Conservation (phyloP, 2,329 filamentous ascomycete species). For the Monascus ruber region DNA sequence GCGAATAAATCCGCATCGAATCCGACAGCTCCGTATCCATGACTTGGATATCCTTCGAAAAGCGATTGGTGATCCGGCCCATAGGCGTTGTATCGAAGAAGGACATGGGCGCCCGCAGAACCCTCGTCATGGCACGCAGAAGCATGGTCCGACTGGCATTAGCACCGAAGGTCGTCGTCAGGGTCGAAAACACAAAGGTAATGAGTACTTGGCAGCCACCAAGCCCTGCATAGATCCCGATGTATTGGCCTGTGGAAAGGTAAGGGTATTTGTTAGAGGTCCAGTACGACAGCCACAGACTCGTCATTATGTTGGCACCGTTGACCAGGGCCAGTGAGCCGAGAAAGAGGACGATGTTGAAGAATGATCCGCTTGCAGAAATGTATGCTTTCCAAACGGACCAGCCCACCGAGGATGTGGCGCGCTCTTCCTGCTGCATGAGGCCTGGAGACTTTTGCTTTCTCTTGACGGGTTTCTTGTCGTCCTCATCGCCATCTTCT, state of each 20-base stretch:
- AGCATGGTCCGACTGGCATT: conserved; percentile 73
- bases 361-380: conserved; percentile 56
- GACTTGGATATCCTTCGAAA: conserved; percentile 87
- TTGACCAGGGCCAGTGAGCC: conserved; percentile 60
- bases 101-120: conserved; percentile 61
- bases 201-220: conserved; percentile 60
- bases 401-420: conserved; percentile 67
- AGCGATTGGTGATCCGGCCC: conserved; percentile 90
- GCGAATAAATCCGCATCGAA: conserved; percentile 81
- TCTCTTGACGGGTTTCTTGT: conserved; percentile 34
- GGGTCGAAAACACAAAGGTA: conserved; percentile 70
- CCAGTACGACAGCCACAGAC: conserved; percentile 91
- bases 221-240: conserved; percentile 58
- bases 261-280: conserved; percentile 61
- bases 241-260: conserved; percentile 57
- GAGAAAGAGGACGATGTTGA: conserved; percentile 50
- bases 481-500: conserved; percentile 39
- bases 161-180: conserved; percentile 69
- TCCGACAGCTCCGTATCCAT: conserved; percentile 92
- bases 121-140: conserved; percentile 63
- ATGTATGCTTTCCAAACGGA: conserved; percentile 69
- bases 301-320: conserved; percentile 75
- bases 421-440: conserved; percentile 45
- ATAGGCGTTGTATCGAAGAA: conserved; percentile 97
- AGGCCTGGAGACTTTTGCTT: conserved; percentile 22